Evolutionary conservation across 345 rosid genomes (phyloP).

Genomic region (Eucalyptus pauciflora): DNA sequence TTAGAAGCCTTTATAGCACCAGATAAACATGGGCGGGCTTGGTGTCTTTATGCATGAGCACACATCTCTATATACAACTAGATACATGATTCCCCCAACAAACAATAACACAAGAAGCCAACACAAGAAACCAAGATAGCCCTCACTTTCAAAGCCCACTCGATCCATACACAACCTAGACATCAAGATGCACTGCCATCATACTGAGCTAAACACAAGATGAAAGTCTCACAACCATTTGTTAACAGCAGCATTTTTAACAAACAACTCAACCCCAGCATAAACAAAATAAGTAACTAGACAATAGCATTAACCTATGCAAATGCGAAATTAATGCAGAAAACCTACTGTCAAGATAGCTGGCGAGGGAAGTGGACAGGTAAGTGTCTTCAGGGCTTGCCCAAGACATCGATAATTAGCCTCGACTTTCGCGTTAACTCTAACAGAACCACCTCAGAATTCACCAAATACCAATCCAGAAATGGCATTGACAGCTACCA

Average conservation of each 20-base stretch:
- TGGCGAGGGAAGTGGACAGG: slow-evolving; percentile 85
- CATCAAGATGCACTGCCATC: not conserved
- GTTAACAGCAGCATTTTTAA: not conserved
- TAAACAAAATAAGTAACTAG: not conserved
- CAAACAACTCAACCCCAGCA: not conserved
- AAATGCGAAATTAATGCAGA: not conserved
- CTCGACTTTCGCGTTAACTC: not conserved
- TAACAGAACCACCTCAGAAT: not conserved
- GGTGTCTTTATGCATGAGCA: not conserved
- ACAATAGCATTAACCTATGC: not conserved
- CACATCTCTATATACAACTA: not conserved
- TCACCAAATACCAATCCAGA: not conserved
- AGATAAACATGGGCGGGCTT: not conserved
- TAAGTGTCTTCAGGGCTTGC: slow-evolving; percentile 73
- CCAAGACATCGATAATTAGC: slow-evolving; percentile 48
- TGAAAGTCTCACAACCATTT: not conserved
- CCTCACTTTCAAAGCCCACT: not conserved
- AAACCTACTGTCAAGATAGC: slow-evolving; percentile 75
- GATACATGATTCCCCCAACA: not conserved
- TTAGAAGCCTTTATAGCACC: not conserved
- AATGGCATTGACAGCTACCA: not conserved
- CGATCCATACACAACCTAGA: not conserved
- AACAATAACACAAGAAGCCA: not conserved
- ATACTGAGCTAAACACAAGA: not conserved
- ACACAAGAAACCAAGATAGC: not conserved